Percentiles rank a stretch among this genome's conserved stretches.
phyloP scores from a whole-genome alignment of 257 asterid genomes.

The Lithospermum erythrorhizon region DNA sequence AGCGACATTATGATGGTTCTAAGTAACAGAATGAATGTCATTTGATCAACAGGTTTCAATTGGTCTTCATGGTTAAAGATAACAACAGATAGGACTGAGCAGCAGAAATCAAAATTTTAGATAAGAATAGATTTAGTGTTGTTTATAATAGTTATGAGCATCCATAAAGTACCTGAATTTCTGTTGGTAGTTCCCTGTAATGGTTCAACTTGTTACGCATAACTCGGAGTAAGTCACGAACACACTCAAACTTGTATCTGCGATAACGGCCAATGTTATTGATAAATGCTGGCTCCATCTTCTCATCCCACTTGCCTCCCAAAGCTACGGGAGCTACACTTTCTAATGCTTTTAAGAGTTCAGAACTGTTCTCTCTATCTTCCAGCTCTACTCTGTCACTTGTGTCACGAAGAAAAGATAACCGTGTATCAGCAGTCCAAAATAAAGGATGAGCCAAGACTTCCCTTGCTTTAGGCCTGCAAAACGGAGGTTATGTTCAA shows the following conservation, averaged over 20 bases:
- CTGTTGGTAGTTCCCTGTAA: slow-evolving; percentile 79
- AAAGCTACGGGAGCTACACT: slow-evolving; percentile 52
- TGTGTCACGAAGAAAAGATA: slow-evolving; percentile 79
- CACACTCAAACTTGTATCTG: slow-evolving; percentile 66
- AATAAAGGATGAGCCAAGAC: slow-evolving; percentile 83
- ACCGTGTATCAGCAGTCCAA: slow-evolving; percentile 81
- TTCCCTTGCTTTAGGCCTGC: slow-evolving; percentile 67
- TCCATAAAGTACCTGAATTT: slow-evolving; percentile 58
- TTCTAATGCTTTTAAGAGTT: slow-evolving; percentile 61
- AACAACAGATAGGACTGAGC: not conserved
- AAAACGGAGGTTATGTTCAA: slow-evolving; percentile 4
- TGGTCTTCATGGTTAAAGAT: not conserved
- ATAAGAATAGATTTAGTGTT: slow-evolving; percentile 1
- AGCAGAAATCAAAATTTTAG: not conserved
- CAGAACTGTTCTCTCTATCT: slow-evolving; percentile 55
- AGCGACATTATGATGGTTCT: not conserved
- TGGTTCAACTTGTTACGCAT: slow-evolving; percentile 89
- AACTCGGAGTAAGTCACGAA: slow-evolving; percentile 85
- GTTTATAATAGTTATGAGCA: not conserved
- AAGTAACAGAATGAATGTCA: too few species aligned
- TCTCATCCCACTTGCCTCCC: slow-evolving; percentile 80
- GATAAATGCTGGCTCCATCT: slow-evolving; percentile 63
- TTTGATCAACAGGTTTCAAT: too few species aligned
- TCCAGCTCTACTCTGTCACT: slow-evolving; percentile 92
- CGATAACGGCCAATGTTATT: slow-evolving; percentile 58